Percentiles rank a stretch among this genome's conserved stretches.
Conservation (phyloP, 2,329 filamentous ascomycete species). For the Rhinocladiella similis region DNA sequence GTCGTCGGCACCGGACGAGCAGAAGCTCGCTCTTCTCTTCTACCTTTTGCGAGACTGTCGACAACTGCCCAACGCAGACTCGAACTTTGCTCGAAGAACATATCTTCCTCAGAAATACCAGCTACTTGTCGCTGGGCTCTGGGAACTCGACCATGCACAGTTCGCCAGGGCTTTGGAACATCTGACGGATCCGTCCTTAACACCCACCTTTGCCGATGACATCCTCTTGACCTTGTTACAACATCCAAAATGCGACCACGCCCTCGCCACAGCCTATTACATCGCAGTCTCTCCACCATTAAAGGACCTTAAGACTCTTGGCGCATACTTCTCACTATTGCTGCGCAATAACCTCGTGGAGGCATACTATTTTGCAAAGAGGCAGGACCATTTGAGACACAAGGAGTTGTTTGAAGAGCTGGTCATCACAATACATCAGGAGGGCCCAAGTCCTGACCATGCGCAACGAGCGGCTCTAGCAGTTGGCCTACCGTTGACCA, state of each 20-base stretch:
- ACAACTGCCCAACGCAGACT: conserved; percentile 49
- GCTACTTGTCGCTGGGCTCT: conserved; percentile 78
- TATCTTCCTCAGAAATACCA: conserved; percentile 75
- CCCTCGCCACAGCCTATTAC: conserved; percentile 74
- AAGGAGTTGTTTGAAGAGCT: conserved; percentile 67
- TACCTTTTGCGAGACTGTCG: conserved; percentile 79
- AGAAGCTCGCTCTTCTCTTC: conserved; percentile 80
- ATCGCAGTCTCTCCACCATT: conserved; percentile 72
- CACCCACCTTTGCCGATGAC: conserved; percentile 75
- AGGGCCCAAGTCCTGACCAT: conserved; percentile 38
- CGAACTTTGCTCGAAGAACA: conserved; percentile 62
- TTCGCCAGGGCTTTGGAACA: conserved; percentile 67
- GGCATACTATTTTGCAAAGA: conserved; percentile 71
- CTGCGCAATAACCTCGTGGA: conserved; percentile 67
- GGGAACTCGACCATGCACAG: conserved; percentile 67
- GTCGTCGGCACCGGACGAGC: conserved; percentile 65
- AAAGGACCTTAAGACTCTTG: conserved; percentile 61
- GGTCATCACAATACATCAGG: conserved; percentile 57
- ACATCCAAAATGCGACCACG: conserved; percentile 59
- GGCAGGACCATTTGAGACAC: conserved; percentile 62
- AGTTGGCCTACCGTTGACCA: conserved; percentile 69
- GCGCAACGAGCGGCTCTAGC: conserved; percentile 67
- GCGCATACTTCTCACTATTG: conserved; percentile 69
- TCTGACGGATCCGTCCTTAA: conserved; percentile 75
- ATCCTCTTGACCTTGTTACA: conserved; percentile 69